Evolutionary conservation across 2,329 filamentous ascomycete species (phyloP).

Genomic region (Talaromyces sp.): DNA sequence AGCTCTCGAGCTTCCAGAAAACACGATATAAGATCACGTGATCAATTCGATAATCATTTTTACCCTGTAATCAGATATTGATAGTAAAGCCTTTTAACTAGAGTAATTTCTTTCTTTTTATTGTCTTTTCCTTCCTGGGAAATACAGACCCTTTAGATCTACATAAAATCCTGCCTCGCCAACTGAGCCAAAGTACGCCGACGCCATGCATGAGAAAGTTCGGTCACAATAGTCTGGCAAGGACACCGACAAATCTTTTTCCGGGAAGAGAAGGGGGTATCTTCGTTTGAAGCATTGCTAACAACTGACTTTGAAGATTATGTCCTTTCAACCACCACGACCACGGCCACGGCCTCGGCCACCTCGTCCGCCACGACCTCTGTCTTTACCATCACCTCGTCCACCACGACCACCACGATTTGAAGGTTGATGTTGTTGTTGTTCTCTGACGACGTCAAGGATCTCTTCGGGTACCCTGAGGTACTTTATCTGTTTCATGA

Average conservation of each 20-base stretch:
- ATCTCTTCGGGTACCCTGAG: slow-evolving; percentile 94
- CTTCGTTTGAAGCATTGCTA: slow-evolving; percentile 19
- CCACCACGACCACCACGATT: slow-evolving; percentile 39
- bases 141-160: background rate
- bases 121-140: slow-evolving; percentile 21
- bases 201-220: slow-evolving; percentile 34
- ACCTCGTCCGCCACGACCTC: slow-evolving; percentile 40
- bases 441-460: slow-evolving; percentile 87
- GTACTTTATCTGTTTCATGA: slow-evolving; percentile 78
- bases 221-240: slow-evolving; percentile 22
- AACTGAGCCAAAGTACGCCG: slow-evolving; percentile 28
- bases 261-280: slow-evolving; percentile 28
- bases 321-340: slow-evolving; percentile 31
- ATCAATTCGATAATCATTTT: background rate
- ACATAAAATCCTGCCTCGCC: background rate
- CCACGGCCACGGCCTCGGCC: slow-evolving; percentile 43
- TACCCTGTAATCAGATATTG: background rate
- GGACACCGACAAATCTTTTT: slow-evolving; percentile 24
- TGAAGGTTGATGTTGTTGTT: slow-evolving; percentile 60
- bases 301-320: background rate
- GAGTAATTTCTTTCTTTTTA: background rate
- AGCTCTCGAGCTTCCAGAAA: background rate
- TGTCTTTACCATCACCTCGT: slow-evolving; percentile 33
- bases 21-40: background rate
- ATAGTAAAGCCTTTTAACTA: background rate